Evolutionary conservation across 2,329 filamentous ascomycete genomes (phyloP), one percentile per base, ranked within the genome.

Genomic region (Ambrosiella beaveri): DNA sequence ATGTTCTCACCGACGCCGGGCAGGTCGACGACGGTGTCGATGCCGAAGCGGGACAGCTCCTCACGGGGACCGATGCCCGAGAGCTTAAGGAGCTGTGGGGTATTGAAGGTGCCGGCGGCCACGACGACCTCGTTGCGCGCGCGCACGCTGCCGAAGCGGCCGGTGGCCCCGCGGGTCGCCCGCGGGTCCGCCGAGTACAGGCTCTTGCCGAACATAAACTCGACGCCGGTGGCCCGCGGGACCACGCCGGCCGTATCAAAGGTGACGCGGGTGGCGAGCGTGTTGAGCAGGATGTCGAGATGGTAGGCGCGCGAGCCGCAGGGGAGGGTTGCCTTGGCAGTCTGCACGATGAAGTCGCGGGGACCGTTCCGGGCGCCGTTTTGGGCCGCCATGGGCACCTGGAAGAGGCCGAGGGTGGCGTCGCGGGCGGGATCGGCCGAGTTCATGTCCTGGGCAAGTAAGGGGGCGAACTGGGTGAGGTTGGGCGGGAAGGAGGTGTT

Each of bases 381-480:
- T n/a, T 73, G 69, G 61, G 76, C 75, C 1, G 74, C 71, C 36
- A 83, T 65, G 2, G 81, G 80, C 3, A 85, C 74, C 63, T 84
- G 79, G 65, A 76, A 82, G 40, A 77, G 68, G 1, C 72, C 74
- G 44, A 50, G 27, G 15, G 52, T 36, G 0, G 36, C 9, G 39
- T 55, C 57, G 17, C 62, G 62, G 57, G 58, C 36, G 57, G 67
- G 66, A 5, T 63, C 62, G 27, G 67, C 41, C 12, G 45, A 40
- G 12, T 59, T 68, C 5, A 68, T 61, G 36, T 68, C 66, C 1
- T 63, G 62, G 27, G 64, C 59, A 15, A 68, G 39, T 1, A 68
- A 61, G 35, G 66, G 59, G 0, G 62, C 65, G 27, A 69, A 64
- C 1, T 65, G 65, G 0, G 56, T 52, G 4, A 66, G 62, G 0